Percentiles rank a stretch among this genome's conserved stretches.
These are phyloP conservation scores for Aureobasidium sp. DNA, from an alignment of 2,329 filamentous ascomycete genomes.

Conservation along the genomic window DNA sequence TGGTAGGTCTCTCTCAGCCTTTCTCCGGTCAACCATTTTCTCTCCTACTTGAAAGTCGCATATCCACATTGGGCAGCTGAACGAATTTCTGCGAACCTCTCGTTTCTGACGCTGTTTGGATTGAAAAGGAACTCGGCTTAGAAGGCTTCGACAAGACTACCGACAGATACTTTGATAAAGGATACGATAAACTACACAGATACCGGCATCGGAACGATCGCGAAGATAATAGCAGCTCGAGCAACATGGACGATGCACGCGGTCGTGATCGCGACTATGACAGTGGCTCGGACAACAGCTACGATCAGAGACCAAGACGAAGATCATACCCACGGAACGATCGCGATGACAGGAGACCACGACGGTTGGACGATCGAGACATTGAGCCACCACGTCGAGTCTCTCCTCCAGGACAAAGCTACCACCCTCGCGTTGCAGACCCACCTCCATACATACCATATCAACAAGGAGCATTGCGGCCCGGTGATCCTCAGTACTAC, in stretches of 20 bases:
- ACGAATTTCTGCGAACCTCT: not conserved
- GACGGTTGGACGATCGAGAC: not conserved
- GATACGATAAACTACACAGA: constrained; percentile 3
- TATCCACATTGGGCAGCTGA: not conserved
- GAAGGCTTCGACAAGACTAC: not conserved
- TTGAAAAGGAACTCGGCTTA: constrained; percentile 11
- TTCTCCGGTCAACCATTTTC: not conserved
- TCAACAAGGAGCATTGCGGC: not conserved
- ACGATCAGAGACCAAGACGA: constrained; percentile 5
- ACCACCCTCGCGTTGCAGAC: not conserved
- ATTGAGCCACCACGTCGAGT: not conserved
- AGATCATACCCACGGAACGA: not conserved
- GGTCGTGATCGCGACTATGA: constrained; percentile 7
- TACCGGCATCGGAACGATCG: not conserved
- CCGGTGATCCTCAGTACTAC: not conserved
- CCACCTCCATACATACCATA: not conserved
- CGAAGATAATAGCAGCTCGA: not conserved
- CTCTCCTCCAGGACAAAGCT: constrained; percentile 3
- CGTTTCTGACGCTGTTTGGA: not conserved
- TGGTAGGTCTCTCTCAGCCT: not conserved
- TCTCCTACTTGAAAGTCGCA: not conserved
- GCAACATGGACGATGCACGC: not conserved
- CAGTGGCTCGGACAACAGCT: not conserved
- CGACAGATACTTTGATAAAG: constrained; percentile 10
- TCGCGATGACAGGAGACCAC: not conserved